These are phyloP conservation scores for Fusarium sp. DNA, from an alignment of 2,329 filamentous ascomycete genomes.

Conservation along the genomic window DNA sequence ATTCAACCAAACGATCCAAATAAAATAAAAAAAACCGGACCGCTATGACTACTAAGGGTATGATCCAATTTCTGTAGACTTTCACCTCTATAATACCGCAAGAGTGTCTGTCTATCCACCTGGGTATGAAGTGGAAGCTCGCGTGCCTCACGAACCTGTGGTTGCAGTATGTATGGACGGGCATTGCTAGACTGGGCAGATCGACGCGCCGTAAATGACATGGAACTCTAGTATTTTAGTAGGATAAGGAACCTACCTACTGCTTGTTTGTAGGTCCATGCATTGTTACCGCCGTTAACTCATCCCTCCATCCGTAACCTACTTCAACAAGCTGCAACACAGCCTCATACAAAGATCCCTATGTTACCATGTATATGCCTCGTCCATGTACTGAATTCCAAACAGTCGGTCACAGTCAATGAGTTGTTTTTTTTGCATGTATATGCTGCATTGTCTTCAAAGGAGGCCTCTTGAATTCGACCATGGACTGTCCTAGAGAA, in stretches of 20 bases:
- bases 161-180: neutral
- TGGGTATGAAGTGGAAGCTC: constrained; percentile 6
- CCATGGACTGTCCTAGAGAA: constrained; percentile 26
- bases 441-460: neutral
- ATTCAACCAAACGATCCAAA: neutral
- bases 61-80: neutral
- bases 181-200: constrained; percentile 10
- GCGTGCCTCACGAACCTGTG: constrained; percentile 21
- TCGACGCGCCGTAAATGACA: constrained; percentile 17
- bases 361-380: constrained; percentile 5
- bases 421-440: constrained; percentile 33
- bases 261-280: constrained; percentile 10
- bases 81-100: neutral
- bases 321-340: constrained; percentile 21
- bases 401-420: constrained; percentile 4
- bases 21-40: neutral
- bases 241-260: neutral
- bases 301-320: constrained; percentile 19
- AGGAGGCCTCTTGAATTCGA: constrained; percentile 33
- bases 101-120: neutral
- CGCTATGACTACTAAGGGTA: neutral
- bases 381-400: neutral
- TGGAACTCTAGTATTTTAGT: constrained; percentile 1
- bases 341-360: constrained; percentile 34
- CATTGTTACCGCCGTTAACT: constrained; percentile 26